Percentiles rank a stretch among this genome's conserved stretches.
phyloP scores from a whole-genome alignment of 2,329 filamentous ascomycete species.

The Nemania sp. region DNA sequence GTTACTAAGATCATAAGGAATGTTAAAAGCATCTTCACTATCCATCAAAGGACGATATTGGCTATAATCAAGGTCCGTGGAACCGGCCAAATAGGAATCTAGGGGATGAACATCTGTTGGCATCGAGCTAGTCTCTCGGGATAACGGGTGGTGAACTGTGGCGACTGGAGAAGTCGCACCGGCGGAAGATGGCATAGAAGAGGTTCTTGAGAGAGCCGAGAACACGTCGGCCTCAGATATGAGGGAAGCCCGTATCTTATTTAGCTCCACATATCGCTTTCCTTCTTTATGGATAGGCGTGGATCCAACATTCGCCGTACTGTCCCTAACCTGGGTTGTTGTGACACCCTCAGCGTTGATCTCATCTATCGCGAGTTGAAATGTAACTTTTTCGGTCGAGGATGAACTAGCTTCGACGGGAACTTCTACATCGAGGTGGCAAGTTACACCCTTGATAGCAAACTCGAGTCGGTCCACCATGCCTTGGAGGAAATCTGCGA shows the following conservation, averaged over 20 bases:
- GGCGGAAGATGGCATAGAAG: slow-evolving; percentile 69
- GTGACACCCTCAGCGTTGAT: slow-evolving; percentile 77
- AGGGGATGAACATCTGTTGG: slow-evolving; percentile 36
- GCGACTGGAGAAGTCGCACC: slow-evolving; percentile 60
- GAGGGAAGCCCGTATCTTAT: slow-evolving; percentile 71
- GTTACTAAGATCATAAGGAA: slow-evolving; percentile 64
- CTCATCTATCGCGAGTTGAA: slow-evolving; percentile 73
- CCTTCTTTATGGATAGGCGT: slow-evolving; percentile 66
- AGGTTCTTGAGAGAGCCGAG: slow-evolving; percentile 67
- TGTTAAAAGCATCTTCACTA: slow-evolving; percentile 68
- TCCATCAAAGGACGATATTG: slow-evolving; percentile 56
- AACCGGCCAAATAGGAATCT: slow-evolving; percentile 49
- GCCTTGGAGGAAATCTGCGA: slow-evolving; percentile 79
- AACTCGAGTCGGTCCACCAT: slow-evolving; percentile 79
- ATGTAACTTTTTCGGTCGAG: slow-evolving; percentile 67
- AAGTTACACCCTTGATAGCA: slow-evolving; percentile 71
- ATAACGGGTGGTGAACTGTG: slow-evolving; percentile 46
- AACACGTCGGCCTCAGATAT: slow-evolving; percentile 77
- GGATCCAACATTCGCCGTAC: slow-evolving; percentile 50
- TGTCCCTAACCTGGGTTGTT: slow-evolving; percentile 49
- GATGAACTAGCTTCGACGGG: slow-evolving; percentile 62
- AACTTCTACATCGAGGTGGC: slow-evolving; percentile 73
- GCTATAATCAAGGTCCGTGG: slow-evolving; percentile 52
- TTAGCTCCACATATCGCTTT: slow-evolving; percentile 73
- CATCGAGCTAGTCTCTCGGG: slow-evolving; percentile 42